phyloP scores from a whole-genome alignment of 495 filamentous ascomycete genomes.

The Ascodesmis nigricans region DNA sequence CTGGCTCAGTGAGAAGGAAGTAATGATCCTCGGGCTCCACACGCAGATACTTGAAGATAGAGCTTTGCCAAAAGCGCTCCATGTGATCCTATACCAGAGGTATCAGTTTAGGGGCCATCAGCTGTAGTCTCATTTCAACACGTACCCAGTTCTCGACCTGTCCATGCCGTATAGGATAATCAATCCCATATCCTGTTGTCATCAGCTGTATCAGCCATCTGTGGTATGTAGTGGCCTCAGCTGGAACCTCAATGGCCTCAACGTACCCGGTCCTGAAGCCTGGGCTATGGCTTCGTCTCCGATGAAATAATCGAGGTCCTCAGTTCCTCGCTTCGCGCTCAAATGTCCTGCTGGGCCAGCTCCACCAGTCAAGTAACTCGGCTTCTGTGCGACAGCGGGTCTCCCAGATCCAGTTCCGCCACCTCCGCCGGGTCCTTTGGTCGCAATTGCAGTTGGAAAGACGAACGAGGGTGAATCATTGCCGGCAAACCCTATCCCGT shows the following conservation, averaged over 20 bases:
- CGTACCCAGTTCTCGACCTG: constrained; percentile 94
- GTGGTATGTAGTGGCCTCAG: no score
- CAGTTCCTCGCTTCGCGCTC: constrained; percentile 80
- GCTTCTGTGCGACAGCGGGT: constrained; percentile 79
- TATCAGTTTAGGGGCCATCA: neutral
- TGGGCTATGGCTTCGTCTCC: constrained; percentile 86
- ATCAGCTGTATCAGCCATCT: constrained; percentile 2
- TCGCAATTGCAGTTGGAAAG: constrained; percentile 95
- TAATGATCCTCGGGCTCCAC: constrained; percentile 97
- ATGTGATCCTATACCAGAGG: constrained; percentile 76
- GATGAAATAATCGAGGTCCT: constrained; percentile 97
- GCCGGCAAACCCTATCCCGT: constrained; percentile 67
- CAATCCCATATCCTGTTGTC: constrained; percentile 62
- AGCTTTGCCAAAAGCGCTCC: constrained; percentile 99
- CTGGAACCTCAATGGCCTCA: constrained; percentile 10
- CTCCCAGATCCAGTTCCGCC: constrained; percentile 59
- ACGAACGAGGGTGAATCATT: constrained; percentile 99
- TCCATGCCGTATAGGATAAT: constrained; percentile 93
- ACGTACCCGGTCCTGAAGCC: constrained; percentile 52
- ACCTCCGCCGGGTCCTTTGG: constrained; percentile 47
- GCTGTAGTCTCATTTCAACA: no score
- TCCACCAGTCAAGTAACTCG: constrained; percentile 80
- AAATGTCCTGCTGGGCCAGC: constrained; percentile 62
- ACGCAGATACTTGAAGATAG: constrained; percentile 96
- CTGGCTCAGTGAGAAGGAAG: constrained; percentile 92